Conservation (phyloP, 495 filamentous ascomycete genomes). For the Aspergillus hancockii region DNA sequence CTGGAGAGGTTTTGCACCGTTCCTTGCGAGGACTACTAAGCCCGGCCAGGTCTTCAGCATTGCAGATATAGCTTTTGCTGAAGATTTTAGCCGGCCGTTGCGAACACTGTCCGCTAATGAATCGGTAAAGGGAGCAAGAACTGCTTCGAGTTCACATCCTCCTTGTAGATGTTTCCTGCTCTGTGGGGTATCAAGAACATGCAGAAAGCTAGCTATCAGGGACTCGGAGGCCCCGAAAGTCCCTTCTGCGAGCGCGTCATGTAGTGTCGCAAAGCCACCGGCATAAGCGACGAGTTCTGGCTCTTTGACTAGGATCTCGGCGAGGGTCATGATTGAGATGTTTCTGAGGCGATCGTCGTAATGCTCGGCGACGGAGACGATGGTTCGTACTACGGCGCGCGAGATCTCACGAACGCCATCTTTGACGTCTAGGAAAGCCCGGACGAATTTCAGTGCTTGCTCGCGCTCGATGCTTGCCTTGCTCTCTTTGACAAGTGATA, state of each 20-base stretch:
- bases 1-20: constrained; percentile 76
- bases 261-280: constrained; percentile 77
- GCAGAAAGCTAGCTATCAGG: constrained; percentile 79
- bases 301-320: constrained; percentile 85
- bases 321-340: constrained; percentile 88
- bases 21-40: constrained; percentile 80
- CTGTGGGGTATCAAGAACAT: constrained; percentile 81
- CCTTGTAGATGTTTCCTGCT: constrained; percentile 76
- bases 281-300: constrained; percentile 75
- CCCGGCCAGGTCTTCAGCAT: constrained; percentile 91
- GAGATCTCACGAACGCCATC: constrained; percentile 88
- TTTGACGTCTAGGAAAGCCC: constrained; percentile 94
- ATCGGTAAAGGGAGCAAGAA: constrained; percentile 89
- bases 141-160: constrained; percentile 76
- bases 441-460: constrained; percentile 94
- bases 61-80: constrained; percentile 81
- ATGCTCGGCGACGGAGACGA: constrained; percentile 88
- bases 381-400: constrained; percentile 77
- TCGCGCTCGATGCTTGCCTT: constrained; percentile 96
- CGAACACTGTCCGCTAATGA: constrained; percentile 63
- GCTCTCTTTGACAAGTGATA: constrained; percentile 90
- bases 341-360: constrained; percentile 81
- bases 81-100: constrained; percentile 78
- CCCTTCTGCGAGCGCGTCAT: constrained; percentile 85
- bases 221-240: constrained; percentile 89